phyloP scores from a whole-genome alignment of 306 rosid species.

The Ziziphus jujuba region DNA sequence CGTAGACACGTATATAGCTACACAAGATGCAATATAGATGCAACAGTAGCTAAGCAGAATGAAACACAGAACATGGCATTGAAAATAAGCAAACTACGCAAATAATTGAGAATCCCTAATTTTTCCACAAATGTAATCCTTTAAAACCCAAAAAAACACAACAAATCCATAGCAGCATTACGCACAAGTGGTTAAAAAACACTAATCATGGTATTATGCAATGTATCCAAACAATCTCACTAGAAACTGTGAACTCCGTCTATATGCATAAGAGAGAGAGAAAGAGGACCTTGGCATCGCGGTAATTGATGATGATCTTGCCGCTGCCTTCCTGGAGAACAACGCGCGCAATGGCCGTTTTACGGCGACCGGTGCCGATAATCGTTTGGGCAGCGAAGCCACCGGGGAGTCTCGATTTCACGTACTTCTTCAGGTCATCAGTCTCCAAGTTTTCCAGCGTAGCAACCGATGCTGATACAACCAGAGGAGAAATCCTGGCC shows the following conservation, averaged over 20 bases:
- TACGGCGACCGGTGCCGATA: conserved; percentile 87
- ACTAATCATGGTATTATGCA: neutral
- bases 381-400: conserved; percentile 91
- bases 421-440: conserved; percentile 55
- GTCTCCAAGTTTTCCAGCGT: conserved; percentile 53
- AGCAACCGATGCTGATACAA: conserved; percentile 52
- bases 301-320: conserved; percentile 80
- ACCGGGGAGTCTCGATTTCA: conserved; percentile 87
- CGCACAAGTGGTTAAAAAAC: neutral
- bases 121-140: no score
- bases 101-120: no score
- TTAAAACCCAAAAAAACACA: no score
- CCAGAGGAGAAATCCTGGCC: conserved; percentile 32
- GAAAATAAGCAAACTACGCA: no score
- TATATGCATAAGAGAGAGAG: neutral
- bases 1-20: no score
- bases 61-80: no score
- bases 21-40: no score
- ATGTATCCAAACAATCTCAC: neutral
- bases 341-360: conserved; percentile 81
- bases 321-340: conserved; percentile 93
- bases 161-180: neutral
- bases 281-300: conserved; percentile 73
- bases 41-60: no score
- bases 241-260: neutral